These are phyloP conservation scores for Hibiscus syriacus DNA, from an alignment of 345 rosid genomes.

Conservation along the genomic window DNA sequence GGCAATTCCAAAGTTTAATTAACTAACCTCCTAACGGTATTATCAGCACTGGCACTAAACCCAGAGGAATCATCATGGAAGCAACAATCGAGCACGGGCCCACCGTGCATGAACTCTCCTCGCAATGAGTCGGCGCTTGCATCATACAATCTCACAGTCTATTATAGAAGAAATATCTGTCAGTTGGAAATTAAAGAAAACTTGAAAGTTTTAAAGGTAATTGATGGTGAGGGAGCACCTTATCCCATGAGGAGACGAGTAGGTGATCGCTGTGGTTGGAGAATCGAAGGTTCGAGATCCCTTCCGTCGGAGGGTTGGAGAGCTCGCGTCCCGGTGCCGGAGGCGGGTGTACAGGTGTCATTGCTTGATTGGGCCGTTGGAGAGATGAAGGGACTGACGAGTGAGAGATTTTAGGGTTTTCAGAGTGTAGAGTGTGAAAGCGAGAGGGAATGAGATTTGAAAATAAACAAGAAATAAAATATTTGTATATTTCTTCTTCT, in stretches of 20 bases:
- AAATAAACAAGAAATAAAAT: neutral
- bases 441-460: slow-evolving; percentile 17
- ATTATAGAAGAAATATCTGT: neutral
- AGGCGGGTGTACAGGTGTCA: slow-evolving; percentile 47
- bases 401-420: slow-evolving; percentile 11
- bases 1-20: neutral
- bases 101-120: slow-evolving; percentile 91
- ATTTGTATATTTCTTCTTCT: no score
- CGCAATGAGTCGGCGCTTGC: slow-evolving; percentile 63
- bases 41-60: slow-evolving; percentile 76
- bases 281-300: slow-evolving; percentile 92
- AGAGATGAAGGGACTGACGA: neutral
- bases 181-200: neutral
- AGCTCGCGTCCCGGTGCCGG: slow-evolving; percentile 75
- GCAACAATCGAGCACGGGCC: slow-evolving; percentile 92
- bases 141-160: slow-evolving; percentile 80
- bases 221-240: slow-evolving; percentile 32
- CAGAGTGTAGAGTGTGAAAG: slow-evolving; percentile 1
- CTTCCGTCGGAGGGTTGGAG: slow-evolving; percentile 75
- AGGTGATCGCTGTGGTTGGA: slow-evolving; percentile 91
- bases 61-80: slow-evolving; percentile 97
- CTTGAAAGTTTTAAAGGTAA: neutral
- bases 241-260: slow-evolving; percentile 98
- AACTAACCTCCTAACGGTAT: slow-evolving; percentile 63
- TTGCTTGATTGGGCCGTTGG: slow-evolving; percentile 11